Conservation (phyloP, 2,329 filamentous ascomycete species). For the Pseudocercospora vitis region DNA sequence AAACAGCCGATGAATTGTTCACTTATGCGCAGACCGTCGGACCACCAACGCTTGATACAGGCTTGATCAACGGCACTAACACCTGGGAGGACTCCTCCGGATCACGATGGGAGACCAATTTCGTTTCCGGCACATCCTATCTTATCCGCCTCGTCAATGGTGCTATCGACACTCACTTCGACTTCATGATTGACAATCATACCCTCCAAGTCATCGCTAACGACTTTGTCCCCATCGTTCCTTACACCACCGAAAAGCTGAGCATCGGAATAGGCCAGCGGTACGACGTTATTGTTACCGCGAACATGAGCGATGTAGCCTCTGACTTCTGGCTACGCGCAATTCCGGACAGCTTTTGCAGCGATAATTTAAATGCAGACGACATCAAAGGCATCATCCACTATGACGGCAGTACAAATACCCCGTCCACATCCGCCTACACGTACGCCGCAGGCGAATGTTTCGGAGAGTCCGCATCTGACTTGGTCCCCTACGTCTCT, state of each 20-base stretch:
- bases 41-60: constrained; percentile 37
- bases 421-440: constrained; percentile 38
- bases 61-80: constrained; percentile 40
- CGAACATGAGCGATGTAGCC: constrained; percentile 33
- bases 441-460: constrained; percentile 39
- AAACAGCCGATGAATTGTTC: constrained; percentile 33
- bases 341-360: constrained; percentile 44
- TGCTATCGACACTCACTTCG: constrained; percentile 41
- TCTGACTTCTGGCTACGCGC: constrained; percentile 40
- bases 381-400: constrained; percentile 39
- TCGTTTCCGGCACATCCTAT: constrained; percentile 44
- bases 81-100: constrained; percentile 27
- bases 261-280: constrained; percentile 41
- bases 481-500: constrained; percentile 38
- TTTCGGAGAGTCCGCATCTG: constrained; percentile 38
- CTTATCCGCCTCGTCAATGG: constrained; percentile 46
- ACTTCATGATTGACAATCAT: constrained; percentile 44
- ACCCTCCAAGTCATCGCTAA: constrained; percentile 45
- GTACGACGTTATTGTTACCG: constrained; percentile 38
- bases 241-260: constrained; percentile 41
- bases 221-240: constrained; percentile 47
- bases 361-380: constrained; percentile 37
- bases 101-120: constrained; percentile 27
- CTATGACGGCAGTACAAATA: constrained; percentile 37
- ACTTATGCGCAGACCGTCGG: constrained; percentile 28